Percentiles rank a stretch among this genome's conserved stretches.
These are phyloP conservation scores for Teratosphaeria viscida DNA, from an alignment of 2,329 filamentous ascomycete genomes.

Conservation along the genomic window DNA sequence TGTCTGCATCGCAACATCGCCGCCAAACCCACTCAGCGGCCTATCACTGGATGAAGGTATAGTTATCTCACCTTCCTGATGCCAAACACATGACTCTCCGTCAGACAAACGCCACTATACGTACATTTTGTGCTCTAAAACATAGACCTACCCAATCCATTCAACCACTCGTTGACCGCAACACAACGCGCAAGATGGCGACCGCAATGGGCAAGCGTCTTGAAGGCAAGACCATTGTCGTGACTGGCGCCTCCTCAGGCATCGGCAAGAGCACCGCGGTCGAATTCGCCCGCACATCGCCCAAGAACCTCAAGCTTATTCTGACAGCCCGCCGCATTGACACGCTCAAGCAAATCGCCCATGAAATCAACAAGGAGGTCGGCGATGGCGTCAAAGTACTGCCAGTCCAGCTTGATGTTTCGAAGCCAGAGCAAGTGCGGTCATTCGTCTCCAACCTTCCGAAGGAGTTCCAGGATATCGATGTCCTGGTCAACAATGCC, in stretches of 20 bases:
- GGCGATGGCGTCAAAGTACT: slow-evolving; percentile 72
- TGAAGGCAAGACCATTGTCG: slow-evolving; percentile 79
- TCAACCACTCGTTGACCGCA: neutral
- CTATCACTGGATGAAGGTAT: neutral
- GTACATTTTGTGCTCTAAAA: slow-evolving; percentile 1
- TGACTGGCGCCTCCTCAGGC: slow-evolving; percentile 87
- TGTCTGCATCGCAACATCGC: neutral
- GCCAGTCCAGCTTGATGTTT: slow-evolving; percentile 78
- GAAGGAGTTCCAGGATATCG: slow-evolving; percentile 70
- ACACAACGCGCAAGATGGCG: slow-evolving; percentile 44
- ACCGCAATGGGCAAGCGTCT: slow-evolving; percentile 72
- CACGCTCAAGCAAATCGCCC: slow-evolving; percentile 62
- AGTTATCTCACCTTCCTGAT: neutral
- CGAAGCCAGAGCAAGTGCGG: slow-evolving; percentile 62
- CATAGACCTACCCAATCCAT: neutral
- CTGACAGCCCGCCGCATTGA: slow-evolving; percentile 83
- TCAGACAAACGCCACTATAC: neutral
- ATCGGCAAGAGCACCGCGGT: slow-evolving; percentile 77
- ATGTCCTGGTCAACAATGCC: slow-evolving; percentile 92
- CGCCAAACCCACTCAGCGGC: neutral
- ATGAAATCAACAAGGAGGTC: slow-evolving; percentile 65
- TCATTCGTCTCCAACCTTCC: slow-evolving; percentile 65
- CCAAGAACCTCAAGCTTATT: slow-evolving; percentile 69
- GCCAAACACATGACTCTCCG: neutral
- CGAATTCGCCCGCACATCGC: slow-evolving; percentile 82